Evolutionary conservation across 164 flowering plant genomes (phyloP).

Genomic region (Vitis rotundifolia): DNA sequence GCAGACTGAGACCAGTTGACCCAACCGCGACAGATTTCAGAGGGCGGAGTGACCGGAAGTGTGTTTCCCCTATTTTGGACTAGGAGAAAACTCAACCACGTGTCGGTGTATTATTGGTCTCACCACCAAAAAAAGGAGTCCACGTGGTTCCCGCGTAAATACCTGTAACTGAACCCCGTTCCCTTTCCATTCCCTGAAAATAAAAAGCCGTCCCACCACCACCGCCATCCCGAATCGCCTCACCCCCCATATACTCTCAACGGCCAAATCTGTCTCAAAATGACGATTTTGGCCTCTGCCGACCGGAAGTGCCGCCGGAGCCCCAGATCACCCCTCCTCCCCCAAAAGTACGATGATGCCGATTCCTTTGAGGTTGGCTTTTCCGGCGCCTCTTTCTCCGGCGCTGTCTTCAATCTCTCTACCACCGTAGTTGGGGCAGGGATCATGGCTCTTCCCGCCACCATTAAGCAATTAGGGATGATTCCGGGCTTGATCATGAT

Average conservation of each 20-base stretch:
- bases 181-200: too few relatives aligned
- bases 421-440: constrained; percentile 86
- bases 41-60: too few relatives aligned
- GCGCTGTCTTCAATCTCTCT: constrained; percentile 84
- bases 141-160: too few relatives aligned
- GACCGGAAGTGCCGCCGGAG: constrained; percentile 62
- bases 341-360: constrained; percentile 30
- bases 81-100: too few relatives aligned
- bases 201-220: background rate
- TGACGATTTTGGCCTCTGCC: constrained; percentile 33
- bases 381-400: constrained; percentile 70
- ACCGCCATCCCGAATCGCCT: background rate
- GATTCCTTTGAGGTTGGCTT: constrained; percentile 32
- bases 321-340: constrained; percentile 49
- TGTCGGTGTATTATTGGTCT: too few relatives aligned
- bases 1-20: too few relatives aligned
- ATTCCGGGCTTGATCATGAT: constrained; percentile 61
- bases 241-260: background rate
- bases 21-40: too few relatives aligned
- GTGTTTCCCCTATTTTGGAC: too few relatives aligned
- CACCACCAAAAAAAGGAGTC: too few relatives aligned
- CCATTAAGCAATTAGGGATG: constrained; percentile 62
- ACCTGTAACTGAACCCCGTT: too few relatives aligned
- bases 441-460: constrained; percentile 79
- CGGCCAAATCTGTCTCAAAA: constrained; percentile 1